Evolutionary conservation across 495 filamentous ascomycete species (phyloP).

Genomic region (Astrocystis sublimbata): DNA sequence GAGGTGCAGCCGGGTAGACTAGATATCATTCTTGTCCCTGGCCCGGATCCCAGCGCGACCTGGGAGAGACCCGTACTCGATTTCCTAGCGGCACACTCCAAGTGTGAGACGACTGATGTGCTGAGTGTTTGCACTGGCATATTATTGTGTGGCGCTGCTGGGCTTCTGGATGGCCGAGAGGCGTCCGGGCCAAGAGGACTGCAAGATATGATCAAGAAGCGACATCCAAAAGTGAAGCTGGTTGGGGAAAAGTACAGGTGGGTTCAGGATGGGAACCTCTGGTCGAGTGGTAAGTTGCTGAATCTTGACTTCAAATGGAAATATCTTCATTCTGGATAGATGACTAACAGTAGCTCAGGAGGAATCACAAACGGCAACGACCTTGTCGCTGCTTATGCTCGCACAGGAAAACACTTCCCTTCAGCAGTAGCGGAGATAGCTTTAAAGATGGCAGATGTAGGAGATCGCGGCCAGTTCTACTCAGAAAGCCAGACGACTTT

Average conservation of each 20-base stretch:
- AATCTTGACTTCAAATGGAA: background rate
- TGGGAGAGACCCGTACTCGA: conserved; percentile 6
- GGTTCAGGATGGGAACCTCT: conserved; percentile 57
- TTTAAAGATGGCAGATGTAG: conserved; percentile 52
- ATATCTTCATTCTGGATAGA: background rate
- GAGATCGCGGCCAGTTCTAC: conserved; percentile 48
- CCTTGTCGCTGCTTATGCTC: conserved; percentile 56
- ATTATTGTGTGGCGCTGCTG: conserved; percentile 49
- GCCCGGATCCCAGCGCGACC: conserved; percentile 45
- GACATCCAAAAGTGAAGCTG: conserved; percentile 43
- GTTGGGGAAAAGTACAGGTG: conserved; percentile 52
- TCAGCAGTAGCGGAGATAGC: conserved; percentile 49
- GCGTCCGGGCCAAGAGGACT: conserved; percentile 54
- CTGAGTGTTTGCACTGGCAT: conserved; percentile 59
- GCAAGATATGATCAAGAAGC: conserved; percentile 43
- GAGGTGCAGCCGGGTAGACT: conserved; percentile 51
- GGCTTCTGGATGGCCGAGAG: conserved; percentile 48
- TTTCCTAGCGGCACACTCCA: conserved; percentile 44
- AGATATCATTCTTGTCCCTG: conserved; percentile 55
- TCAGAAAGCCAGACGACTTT: conserved; percentile 26
- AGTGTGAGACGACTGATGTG: conserved; percentile 41
- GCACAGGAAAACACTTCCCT: conserved; percentile 43
- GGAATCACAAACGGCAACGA: conserved; percentile 66
- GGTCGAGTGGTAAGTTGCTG: conserved; percentile 54
- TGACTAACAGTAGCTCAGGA: conserved; percentile 37